Conservation (phyloP, 495 filamentous ascomycete species). For the Opeltia flavorubescens region DNA sequence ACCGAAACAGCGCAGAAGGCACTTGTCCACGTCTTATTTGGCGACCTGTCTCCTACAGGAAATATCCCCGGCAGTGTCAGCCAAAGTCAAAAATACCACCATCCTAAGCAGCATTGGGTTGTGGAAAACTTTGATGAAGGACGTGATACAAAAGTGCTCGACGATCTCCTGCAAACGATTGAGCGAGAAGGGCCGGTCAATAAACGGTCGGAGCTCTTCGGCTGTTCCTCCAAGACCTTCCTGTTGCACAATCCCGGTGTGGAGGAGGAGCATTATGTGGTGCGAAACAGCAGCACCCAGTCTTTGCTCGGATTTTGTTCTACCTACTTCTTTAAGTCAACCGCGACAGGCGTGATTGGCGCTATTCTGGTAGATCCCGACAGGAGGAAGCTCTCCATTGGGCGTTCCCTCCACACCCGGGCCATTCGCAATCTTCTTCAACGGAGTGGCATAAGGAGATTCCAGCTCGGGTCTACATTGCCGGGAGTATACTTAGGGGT, state of each 20-base stretch:
- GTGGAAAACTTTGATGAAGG: constrained; percentile 73
- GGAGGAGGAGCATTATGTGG: constrained; percentile 74
- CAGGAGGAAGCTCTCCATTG: constrained; percentile 73
- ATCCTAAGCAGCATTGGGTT: constrained; percentile 72
- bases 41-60: constrained; percentile 57
- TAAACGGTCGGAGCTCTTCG: constrained; percentile 44
- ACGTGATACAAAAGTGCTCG: constrained; percentile 54
- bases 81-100: constrained; percentile 67
- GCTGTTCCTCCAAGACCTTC: constrained; percentile 62
- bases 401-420: constrained; percentile 68
- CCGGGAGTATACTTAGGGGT: constrained; percentile 72
- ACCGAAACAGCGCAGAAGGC: constrained; percentile 79
- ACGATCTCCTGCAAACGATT: constrained; percentile 50
- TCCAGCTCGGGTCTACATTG: constrained; percentile 66
- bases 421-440: constrained; percentile 60
- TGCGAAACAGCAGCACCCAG: constrained; percentile 79
- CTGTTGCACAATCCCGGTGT: constrained; percentile 51
- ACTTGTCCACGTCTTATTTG: constrained; percentile 66
- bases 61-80: constrained; percentile 61
- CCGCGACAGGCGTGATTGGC: constrained; percentile 60
- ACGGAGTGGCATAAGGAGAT: constrained; percentile 51
- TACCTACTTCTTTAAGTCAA: constrained; percentile 62
- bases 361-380: constrained; percentile 72
- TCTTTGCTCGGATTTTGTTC: constrained; percentile 80
- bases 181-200: constrained; percentile 41